phyloP scores from a whole-genome alignment of 2,329 filamentous ascomycete species.

The Pyricularia sp. region DNA sequence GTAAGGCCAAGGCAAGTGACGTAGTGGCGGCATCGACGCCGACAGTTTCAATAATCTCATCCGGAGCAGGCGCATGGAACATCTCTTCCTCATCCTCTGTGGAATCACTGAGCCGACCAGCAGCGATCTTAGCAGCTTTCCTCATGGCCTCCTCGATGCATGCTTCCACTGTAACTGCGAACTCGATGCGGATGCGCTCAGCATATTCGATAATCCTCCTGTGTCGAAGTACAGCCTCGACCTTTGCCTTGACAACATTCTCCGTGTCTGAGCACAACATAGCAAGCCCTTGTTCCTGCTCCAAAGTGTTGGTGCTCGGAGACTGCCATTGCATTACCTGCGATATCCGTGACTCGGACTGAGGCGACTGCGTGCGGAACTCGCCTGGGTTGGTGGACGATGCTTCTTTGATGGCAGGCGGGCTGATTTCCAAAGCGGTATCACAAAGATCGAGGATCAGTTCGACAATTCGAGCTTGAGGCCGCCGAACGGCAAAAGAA shows the following conservation, averaged over 20 bases:
- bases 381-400: constrained; percentile 60
- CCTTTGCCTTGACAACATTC: constrained; percentile 73
- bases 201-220: constrained; percentile 91
- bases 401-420: constrained; percentile 82
- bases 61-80: constrained; percentile 29
- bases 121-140: constrained; percentile 81
- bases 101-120: constrained; percentile 76
- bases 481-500: constrained; percentile 85
- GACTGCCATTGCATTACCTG: constrained; percentile 97
- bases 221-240: constrained; percentile 87
- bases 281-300: constrained; percentile 86
- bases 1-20: constrained; percentile 44
- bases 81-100: constrained; percentile 49
- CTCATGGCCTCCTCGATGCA: constrained; percentile 88
- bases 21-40: constrained; percentile 48
- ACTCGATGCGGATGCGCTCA: constrained; percentile 89
- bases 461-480: constrained; percentile 88
- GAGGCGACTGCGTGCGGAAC: constrained; percentile 85
- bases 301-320: constrained; percentile 79
- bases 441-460: constrained; percentile 91
- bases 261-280: constrained; percentile 87
- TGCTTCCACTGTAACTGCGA: constrained; percentile 85
- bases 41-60: constrained; percentile 18
- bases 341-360: constrained; percentile 88
- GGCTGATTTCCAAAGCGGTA: constrained; percentile 89